Percentiles rank a stretch among this genome's conserved stretches.
Evolutionary conservation across 345 rosid species (phyloP).

Genomic region (Ailanthus altissimus): DNA sequence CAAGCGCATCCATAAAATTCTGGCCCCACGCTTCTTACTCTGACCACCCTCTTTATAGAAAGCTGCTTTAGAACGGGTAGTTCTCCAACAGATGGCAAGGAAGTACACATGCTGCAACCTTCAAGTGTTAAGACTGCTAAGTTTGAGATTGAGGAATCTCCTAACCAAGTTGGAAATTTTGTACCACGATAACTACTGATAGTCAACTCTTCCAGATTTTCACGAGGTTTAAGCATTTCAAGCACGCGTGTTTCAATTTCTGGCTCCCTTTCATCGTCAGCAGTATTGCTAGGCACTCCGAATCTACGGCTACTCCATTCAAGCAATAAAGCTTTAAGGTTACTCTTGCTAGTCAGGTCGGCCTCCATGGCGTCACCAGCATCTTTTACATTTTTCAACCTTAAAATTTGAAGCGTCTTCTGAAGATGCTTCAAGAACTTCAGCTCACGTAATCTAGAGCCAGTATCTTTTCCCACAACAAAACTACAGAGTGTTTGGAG

Average conservation of each 20-base stretch:
- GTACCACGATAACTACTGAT: constrained; percentile 39
- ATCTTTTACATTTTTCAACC: constrained; percentile 13
- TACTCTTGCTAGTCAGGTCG: constrained; percentile 31
- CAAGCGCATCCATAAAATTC: constrained; percentile 19
- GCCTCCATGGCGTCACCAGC: constrained; percentile 31
- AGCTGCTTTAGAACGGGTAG: constrained; percentile 15
- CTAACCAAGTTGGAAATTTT: constrained; percentile 18
- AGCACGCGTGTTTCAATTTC: constrained; percentile 30
- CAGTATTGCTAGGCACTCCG: too few species aligned
- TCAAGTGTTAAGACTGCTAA: constrained; percentile 16
- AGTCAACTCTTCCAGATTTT: constrained; percentile 33
- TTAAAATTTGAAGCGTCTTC: not conserved
- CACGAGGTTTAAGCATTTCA: constrained; percentile 43
- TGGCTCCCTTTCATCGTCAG: constrained; percentile 12
- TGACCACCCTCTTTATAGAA: not conserved
- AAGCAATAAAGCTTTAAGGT: constrained; percentile 33
- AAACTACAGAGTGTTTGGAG: constrained; percentile 11
- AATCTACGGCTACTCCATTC: constrained; percentile 38
- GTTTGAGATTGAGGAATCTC: constrained; percentile 18
- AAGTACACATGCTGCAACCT: constrained; percentile 1
- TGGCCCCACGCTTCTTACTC: not conserved
- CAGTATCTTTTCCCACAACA: constrained; percentile 15
- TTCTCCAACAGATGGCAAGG: constrained; percentile 15
- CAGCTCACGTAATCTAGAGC: constrained; percentile 5
- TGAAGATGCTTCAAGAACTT: not conserved